Evolutionary conservation across 495 filamentous ascomycete species (phyloP).

Genomic region (Lentithecium fluviatile): DNA sequence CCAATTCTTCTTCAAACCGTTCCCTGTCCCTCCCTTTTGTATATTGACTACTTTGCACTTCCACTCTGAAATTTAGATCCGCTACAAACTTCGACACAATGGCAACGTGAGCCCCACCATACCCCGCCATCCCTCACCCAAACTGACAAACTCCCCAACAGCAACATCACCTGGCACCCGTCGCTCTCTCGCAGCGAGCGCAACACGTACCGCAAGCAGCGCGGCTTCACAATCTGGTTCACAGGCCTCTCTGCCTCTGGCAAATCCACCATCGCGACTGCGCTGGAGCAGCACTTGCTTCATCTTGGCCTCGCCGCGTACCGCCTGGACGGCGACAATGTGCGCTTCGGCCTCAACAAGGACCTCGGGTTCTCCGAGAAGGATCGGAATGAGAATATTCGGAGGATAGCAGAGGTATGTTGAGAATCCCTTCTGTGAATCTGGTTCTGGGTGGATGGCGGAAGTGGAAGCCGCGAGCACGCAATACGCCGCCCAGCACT

Average conservation of each 20-base stretch:
- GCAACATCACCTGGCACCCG: constrained; percentile 98
- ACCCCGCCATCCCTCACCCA: constrained; percentile 3
- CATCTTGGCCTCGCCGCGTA: constrained; percentile 80
- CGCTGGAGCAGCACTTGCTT: constrained; percentile 92
- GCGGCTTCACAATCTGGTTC: constrained; percentile 95
- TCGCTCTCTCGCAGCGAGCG: constrained; percentile 84
- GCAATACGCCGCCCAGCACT: constrained; percentile 17
- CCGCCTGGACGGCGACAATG: constrained; percentile 95
- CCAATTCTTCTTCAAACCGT: too few species aligned
- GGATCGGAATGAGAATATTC: constrained; percentile 96
- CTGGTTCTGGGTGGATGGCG: too few species aligned
- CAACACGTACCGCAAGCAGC: constrained; percentile 72
- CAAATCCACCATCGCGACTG: constrained; percentile 93
- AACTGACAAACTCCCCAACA: constrained; percentile 40
- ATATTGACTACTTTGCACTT: neutral
- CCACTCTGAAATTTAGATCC: neutral
- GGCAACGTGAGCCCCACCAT: constrained; percentile 32
- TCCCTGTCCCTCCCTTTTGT: too few species aligned
- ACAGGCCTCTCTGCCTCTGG: constrained; percentile 93
- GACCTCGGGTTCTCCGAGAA: constrained; percentile 91
- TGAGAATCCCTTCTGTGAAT: neutral
- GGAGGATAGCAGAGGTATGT: constrained; percentile 81
- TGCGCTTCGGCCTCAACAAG: constrained; percentile 96
- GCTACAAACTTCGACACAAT: constrained; percentile 10
- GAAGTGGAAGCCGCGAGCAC: constrained; percentile 1